Percentiles rank a stretch among this genome's conserved stretches.
phyloP scores from a whole-genome alignment of 306 rosid genomes.

The Cicer cuneatum region DNA sequence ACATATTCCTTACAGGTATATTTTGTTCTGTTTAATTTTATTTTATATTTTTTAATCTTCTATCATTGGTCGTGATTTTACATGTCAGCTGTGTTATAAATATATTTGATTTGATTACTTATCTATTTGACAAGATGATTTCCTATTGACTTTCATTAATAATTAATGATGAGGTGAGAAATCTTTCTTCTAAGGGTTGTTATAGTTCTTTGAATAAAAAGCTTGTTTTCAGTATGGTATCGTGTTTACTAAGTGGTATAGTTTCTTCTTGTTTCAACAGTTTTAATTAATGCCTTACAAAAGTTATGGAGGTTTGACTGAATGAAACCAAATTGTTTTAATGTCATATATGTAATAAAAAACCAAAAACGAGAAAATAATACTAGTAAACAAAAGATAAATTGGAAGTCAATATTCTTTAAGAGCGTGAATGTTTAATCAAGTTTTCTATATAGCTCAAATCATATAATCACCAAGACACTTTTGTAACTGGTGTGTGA shows the following conservation, averaged over 20 bases:
- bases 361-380: neutral
- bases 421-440: neutral
- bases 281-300: neutral
- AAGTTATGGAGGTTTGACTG: constrained; percentile 5
- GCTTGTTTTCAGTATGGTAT: constrained; percentile 11
- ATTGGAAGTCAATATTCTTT: neutral
- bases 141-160: constrained; percentile 11
- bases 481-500: neutral
- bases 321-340: constrained; percentile 22
- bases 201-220: neutral
- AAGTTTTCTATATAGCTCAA: neutral
- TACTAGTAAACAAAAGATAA: constrained; percentile 6
- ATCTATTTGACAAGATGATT: constrained; percentile 12
- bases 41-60: constrained; percentile 30
- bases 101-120: constrained; percentile 20
- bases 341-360: neutral
- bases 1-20: constrained; percentile 86
- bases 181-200: neutral
- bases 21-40: constrained; percentile 26
- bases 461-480: neutral
- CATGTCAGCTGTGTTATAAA: constrained; percentile 3
- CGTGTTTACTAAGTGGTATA: neutral
- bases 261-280: neutral
- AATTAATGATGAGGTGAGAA: neutral
- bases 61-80: constrained; percentile 34